Evolutionary conservation across 768 basidiomycete genomes (phyloP), one percentile per base, ranked within the genome.

Genomic region (Hypsizygus marmoreus): DNA sequence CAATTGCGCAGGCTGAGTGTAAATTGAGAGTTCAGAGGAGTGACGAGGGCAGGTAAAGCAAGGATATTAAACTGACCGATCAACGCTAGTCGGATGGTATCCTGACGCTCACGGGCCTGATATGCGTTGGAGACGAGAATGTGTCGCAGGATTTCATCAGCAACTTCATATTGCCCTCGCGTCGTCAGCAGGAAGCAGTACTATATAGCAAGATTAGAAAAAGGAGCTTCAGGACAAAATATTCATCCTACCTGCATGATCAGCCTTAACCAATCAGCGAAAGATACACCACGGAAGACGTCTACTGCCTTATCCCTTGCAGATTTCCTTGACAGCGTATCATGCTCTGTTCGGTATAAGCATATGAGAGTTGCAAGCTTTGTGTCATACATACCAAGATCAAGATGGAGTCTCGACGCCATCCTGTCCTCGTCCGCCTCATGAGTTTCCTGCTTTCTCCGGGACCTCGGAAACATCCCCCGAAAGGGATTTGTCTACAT

Each of bases 231-330:
- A 23, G 19, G 13, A 26, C 37, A n/a, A 16, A 25, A 29, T 14
- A 24, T 25, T 19, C 13, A 10, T 60, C 74, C 38, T 40, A 92
- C 95, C 75, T 94, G 88, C 72, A 97, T 81, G 60, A 93, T 84
- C 30, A 97, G 58, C 12, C 75, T 73, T 37, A 95, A 62, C 95
- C 95, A 99, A 41, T 88, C 82, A 44, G 88, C 86, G 55, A 92
- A 91, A 3, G 74, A 74, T 26, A 95, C 73, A 0, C 90, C 89
- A 9, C 95, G 84, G 64, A 95, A 97, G 0, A 80, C 72, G 39
- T 83, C 76, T 2, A 88, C 76, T 47, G 71, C 71, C 45, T 71
- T 64, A 32, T 60, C 60, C 35, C 72, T 74, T 5, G 67, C 68
- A 23, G 71, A 65, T 55, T 79, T 86, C 14, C 76, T 73, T 4